Evolutionary conservation across 2,329 filamentous ascomycete species (phyloP).

Genomic region (Colletotrichum salicis): DNA sequence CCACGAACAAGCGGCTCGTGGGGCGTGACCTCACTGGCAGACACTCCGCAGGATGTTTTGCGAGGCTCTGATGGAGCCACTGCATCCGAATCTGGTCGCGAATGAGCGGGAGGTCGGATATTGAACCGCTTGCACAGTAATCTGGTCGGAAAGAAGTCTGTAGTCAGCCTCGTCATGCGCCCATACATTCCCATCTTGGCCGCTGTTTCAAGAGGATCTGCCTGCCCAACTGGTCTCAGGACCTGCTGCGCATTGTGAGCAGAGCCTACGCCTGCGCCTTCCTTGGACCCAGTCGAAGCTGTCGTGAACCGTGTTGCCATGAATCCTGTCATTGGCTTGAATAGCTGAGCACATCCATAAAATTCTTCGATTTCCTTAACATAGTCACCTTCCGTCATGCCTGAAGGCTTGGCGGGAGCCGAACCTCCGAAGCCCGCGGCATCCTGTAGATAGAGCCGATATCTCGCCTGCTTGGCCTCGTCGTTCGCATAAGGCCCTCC

Average conservation of each 20-base stretch:
- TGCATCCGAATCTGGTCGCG: constrained; percentile 62
- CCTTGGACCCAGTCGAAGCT: constrained; percentile 59
- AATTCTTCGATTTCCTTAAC: constrained; percentile 84
- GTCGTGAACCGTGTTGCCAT: constrained; percentile 96
- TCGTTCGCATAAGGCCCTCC: constrained; percentile 88
- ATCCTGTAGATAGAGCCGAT: constrained; percentile 82
- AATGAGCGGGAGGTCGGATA: constrained; percentile 79
- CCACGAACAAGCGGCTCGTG: not conserved
- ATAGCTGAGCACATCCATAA: constrained; percentile 72
- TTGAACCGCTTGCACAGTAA: constrained; percentile 96
- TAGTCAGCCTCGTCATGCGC: constrained; percentile 78
- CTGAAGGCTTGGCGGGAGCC: constrained; percentile 60
- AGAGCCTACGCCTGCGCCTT: constrained; percentile 34
- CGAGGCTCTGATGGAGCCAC: not conserved
- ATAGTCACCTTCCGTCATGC: constrained; percentile 76
- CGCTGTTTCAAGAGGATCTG: constrained; percentile 85
- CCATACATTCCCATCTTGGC: constrained; percentile 95
- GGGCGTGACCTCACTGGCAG: not conserved
- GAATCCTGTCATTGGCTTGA: constrained; percentile 88
- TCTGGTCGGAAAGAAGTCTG: constrained; percentile 82
- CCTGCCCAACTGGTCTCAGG: constrained; percentile 64
- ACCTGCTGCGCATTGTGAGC: constrained; percentile 51
- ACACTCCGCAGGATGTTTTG: not conserved
- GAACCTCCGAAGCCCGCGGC: constrained; percentile 71
- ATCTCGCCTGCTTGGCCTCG: constrained; percentile 80